Base-by-base conservation (phyloP, 345 rosid species). In the Acer campestre region DNA sequence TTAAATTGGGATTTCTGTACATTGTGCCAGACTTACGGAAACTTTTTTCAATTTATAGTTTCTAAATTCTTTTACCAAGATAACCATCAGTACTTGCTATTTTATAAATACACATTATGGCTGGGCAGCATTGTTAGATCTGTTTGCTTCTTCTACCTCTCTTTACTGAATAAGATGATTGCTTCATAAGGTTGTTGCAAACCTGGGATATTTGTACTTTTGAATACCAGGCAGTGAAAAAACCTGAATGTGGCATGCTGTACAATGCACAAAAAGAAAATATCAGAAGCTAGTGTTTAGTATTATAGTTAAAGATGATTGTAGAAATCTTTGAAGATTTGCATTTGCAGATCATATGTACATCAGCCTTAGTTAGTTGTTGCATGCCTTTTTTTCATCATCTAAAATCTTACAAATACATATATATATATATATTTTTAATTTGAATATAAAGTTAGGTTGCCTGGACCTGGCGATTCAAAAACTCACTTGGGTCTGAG, bases 71-170 rank as follows among this genome's bases (percentile, higher is more conserved):
- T 44, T 49, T 69, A 48, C 27, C 59, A 22, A 48, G 59, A 20
- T 14, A 69, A 23, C 8, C 38, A 48, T 46, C 44, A 40, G 1
- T 42, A 3, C 0, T 35, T 35, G 38, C 38, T 35, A 35, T 7
- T 42, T n/a, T 7, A 62, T 62, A n/a, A 62, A 10, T 58, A 29
- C 8, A 13, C 71, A 68, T 18, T 35, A 6, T 16, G 68, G 44
- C 42, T 65, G 10, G 25, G 62, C 25, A 49, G 27, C 16, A 31
- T 29, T 27, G 27, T 29, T 71, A 14, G 44, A 71, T 10, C 18
- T 71, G 1, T 29, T 53, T 71, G 61, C 13, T 71, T 70, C 63
- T 70, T 53, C 59, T 29, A 29, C 63, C 22, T 71, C 13, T 14
- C 25, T 25, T 53, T 71, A 11, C n/a, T 35, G 44, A 65, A 35